These are phyloP conservation scores for Fraxinus platypoda DNA, from an alignment of 305 asterid species.

Conservation along the genomic window DNA sequence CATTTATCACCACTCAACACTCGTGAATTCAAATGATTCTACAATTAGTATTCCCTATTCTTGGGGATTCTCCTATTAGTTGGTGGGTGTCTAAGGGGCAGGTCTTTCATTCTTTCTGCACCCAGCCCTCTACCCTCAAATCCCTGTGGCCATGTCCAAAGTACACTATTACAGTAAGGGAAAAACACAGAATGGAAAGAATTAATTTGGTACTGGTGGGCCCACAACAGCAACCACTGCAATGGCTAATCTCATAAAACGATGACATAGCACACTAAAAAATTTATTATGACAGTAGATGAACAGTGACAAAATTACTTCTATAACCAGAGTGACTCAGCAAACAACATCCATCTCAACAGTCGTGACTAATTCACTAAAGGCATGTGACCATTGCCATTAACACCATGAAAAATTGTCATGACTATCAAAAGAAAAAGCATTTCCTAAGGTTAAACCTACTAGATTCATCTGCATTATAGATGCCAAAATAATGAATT, in stretches of 20 bases:
- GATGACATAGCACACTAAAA: constrained; percentile 14
- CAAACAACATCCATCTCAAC: background rate
- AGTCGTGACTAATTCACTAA: background rate
- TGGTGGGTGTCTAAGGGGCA: background rate
- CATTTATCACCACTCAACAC: background rate
- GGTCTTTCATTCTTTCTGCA: background rate
- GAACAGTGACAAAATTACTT: background rate
- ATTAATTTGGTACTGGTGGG: background rate
- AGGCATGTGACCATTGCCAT: background rate
- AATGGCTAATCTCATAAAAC: constrained; percentile 9
- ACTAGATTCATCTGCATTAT: background rate
- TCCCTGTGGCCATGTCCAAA: background rate
- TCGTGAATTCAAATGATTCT: background rate
- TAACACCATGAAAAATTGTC: background rate
- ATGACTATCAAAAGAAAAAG: background rate
- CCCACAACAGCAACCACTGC: background rate
- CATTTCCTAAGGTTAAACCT: background rate
- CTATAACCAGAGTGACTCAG: background rate
- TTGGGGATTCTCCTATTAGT: background rate
- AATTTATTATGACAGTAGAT: background rate
- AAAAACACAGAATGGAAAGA: background rate
- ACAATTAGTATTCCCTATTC: background rate
- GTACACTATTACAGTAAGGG: background rate
- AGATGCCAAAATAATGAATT: background rate
- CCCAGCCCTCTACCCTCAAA: background rate